Evolutionary conservation across 2,329 filamentous ascomycete genomes (phyloP).

Genomic region (Aspergillus arachidicola): DNA sequence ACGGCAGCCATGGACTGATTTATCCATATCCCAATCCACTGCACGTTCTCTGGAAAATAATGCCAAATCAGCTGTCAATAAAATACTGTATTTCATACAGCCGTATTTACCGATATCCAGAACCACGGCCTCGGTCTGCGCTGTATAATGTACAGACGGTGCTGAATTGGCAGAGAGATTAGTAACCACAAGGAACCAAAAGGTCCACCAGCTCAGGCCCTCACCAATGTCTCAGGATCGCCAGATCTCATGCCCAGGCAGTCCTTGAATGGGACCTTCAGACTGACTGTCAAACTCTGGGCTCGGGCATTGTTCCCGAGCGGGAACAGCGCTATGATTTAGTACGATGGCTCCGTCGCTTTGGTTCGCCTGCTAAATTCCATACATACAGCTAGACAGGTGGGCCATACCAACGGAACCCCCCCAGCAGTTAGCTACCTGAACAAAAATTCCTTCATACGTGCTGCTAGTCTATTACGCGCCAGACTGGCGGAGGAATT

Average conservation of each 20-base stretch:
- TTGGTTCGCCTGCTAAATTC: slow-evolving; percentile 9
- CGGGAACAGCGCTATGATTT: slow-evolving; percentile 13
- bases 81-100: not conserved
- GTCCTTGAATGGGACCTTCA: not conserved
- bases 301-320: slow-evolving; percentile 15
- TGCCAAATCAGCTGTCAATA: not conserved
- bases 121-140: not conserved
- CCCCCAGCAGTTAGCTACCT: not conserved
- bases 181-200: not conserved
- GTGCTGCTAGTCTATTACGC: not conserved
- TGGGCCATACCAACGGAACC: not conserved
- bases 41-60: not conserved
- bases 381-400: not conserved
- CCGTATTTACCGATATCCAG: not conserved
- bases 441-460: not conserved
- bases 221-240: not conserved
- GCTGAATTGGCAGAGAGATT: not conserved
- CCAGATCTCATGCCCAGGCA: not conserved
- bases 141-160: not conserved
- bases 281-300: slow-evolving; percentile 8
- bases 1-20: not conserved
- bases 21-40: not conserved
- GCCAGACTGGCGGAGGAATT: not conserved
- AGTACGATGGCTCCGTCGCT: slow-evolving; percentile 6
- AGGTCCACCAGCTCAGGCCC: not conserved